Evolutionary conservation across 2,329 filamentous ascomycete genomes (phyloP).

Genomic region (Calonectria honghensis): DNA sequence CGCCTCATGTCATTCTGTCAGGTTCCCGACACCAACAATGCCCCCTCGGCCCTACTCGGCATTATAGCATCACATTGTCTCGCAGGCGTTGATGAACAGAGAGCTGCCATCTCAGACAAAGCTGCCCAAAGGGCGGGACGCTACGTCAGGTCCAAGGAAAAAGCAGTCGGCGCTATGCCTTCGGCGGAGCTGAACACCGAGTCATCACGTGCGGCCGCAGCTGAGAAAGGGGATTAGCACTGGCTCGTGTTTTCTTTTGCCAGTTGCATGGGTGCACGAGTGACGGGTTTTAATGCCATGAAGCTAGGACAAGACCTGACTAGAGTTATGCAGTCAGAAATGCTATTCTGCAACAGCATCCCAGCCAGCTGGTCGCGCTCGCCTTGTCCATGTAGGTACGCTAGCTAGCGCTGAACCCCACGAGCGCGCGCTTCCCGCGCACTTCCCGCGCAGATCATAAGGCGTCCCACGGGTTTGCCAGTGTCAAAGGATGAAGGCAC

Average conservation of each 20-base stretch:
- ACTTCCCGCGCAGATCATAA: neutral
- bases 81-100: neutral
- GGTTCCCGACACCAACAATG: neutral
- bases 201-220: neutral
- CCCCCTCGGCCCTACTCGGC: neutral
- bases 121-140: neutral
- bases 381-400: neutral
- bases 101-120: neutral
- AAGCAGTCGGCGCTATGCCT: neutral
- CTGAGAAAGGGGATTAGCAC: slow-evolving; percentile 7
- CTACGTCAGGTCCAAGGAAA: neutral
- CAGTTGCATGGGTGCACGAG: neutral
- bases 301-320: neutral
- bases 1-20: neutral
- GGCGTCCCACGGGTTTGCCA: neutral
- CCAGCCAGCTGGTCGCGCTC: neutral
- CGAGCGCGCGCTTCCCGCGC: no score
- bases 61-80: neutral
- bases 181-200: neutral
- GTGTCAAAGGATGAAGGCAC: neutral
- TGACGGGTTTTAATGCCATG: neutral
- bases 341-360: neutral
- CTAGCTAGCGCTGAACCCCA: neutral
- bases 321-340: slow-evolving; percentile 13
- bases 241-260: slow-evolving; percentile 1